These are phyloP conservation scores for Huntiella bhutanensis DNA, from an alignment of 2,329 filamentous ascomycete species.

Conservation along the genomic window DNA sequence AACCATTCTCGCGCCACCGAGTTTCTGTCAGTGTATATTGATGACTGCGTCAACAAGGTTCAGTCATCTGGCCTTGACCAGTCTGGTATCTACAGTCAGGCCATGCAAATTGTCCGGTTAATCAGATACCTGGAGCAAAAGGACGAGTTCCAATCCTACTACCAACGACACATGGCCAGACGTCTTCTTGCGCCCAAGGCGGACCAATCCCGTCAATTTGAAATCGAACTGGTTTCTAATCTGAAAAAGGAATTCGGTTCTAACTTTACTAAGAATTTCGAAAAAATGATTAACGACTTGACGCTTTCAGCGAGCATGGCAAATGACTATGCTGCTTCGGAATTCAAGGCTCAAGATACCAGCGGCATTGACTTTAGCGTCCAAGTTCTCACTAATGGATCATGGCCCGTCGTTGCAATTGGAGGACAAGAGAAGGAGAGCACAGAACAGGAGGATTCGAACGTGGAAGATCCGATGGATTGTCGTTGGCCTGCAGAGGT, in stretches of 20 bases:
- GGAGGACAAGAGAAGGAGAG: slow-evolving; percentile 25
- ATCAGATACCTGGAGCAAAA: slow-evolving; percentile 80
- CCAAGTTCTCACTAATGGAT: slow-evolving; percentile 77
- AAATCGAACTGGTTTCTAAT: slow-evolving; percentile 85
- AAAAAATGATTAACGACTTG: slow-evolving; percentile 97
- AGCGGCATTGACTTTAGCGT: slow-evolving; percentile 55
- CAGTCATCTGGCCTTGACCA: slow-evolving; percentile 62
- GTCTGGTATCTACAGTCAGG: slow-evolving; percentile 58
- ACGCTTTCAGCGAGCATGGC: slow-evolving; percentile 70
- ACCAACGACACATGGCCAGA: slow-evolving; percentile 88
- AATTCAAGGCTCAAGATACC: slow-evolving; percentile 21
- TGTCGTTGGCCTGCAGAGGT: slow-evolving; percentile 12
- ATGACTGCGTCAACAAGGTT: slow-evolving; percentile 74
- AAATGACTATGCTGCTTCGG: slow-evolving; percentile 36
- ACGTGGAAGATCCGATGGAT: slow-evolving; percentile 26
- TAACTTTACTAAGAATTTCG: slow-evolving; percentile 79
- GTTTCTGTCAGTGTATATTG: slow-evolving; percentile 88
- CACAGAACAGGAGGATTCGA: not conserved
- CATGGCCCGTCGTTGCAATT: slow-evolving; percentile 87
- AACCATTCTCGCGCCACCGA: slow-evolving; percentile 70
- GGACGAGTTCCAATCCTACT: slow-evolving; percentile 91
- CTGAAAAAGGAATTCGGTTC: slow-evolving; percentile 97
- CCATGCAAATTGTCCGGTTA: slow-evolving; percentile 78
- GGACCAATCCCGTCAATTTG: slow-evolving; percentile 64
- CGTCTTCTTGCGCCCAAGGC: slow-evolving; percentile 77